phyloP scores from a whole-genome alignment of 345 rosid species.

The Erucastrum elatum region DNA sequence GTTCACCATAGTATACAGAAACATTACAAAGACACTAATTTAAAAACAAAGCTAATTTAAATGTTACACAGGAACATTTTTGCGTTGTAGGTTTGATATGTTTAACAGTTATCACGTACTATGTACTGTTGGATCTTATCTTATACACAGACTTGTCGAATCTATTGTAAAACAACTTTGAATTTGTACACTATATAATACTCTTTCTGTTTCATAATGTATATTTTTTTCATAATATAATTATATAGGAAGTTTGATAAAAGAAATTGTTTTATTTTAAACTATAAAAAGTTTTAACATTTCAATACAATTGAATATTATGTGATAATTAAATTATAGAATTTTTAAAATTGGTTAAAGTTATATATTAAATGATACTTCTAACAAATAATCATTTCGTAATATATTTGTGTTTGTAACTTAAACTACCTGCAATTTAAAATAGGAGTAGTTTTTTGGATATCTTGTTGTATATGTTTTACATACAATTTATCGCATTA shows the following conservation, averaged over 20 bases:
- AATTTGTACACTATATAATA: neutral
- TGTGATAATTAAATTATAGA: too few species aligned
- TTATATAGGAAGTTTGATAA: too few species aligned
- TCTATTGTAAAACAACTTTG: neutral
- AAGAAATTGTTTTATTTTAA: too few species aligned
- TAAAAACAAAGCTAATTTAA: slow-evolving; percentile 24
- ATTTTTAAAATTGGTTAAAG: too few species aligned
- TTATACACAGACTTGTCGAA: slow-evolving; percentile 2
- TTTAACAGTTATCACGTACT: slow-evolving; percentile 1
- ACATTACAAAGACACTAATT: slow-evolving; percentile 20
- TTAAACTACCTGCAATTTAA: too few species aligned
- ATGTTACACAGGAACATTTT: slow-evolving; percentile 13
- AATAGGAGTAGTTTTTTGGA: neutral
- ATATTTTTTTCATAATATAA: too few species aligned
- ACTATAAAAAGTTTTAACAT: too few species aligned
- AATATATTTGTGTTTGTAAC: too few species aligned
- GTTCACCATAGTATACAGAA: slow-evolving; percentile 17
- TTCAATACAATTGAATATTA: too few species aligned
- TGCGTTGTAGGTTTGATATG: slow-evolving; percentile 24
- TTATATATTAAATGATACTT: too few species aligned
- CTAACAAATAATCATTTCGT: too few species aligned
- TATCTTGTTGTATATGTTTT: neutral
- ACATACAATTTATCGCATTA: neutral
- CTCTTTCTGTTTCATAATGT: too few species aligned
- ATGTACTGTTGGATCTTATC: slow-evolving; percentile 10